Conservation (phyloP, 2,329 filamentous ascomycete species). For the Fusarium veterinarium region DNA sequence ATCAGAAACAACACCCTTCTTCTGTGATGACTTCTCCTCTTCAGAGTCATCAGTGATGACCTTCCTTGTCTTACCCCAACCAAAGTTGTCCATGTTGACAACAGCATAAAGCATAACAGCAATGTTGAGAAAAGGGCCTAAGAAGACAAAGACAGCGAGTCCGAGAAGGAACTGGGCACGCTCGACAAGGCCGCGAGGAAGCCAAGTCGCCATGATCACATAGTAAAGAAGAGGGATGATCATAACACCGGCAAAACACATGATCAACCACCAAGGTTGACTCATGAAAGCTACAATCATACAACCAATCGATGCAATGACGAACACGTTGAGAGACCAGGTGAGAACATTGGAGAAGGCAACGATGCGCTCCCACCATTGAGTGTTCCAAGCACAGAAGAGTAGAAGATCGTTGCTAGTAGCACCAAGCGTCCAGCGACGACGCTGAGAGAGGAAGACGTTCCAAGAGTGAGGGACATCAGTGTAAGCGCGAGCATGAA, state of each 20-base stretch:
- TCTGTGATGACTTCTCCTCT: background rate
- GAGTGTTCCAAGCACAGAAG: background rate
- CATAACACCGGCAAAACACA: conserved; percentile 1
- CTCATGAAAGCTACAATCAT: conserved; percentile 3
- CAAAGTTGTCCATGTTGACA: background rate
- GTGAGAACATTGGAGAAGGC: background rate
- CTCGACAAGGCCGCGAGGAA: background rate
- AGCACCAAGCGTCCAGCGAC: background rate
- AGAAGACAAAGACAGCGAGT: background rate
- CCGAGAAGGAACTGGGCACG: background rate
- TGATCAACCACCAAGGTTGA: background rate
- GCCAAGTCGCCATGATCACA: background rate
- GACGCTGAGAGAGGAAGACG: background rate
- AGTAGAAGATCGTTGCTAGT: background rate
- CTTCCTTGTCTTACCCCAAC: background rate
- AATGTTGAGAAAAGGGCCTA: background rate
- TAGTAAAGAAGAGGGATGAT: background rate
- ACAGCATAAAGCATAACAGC: background rate
- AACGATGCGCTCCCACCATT: background rate
- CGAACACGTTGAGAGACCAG: background rate
- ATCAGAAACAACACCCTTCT: background rate
- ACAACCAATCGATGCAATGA: background rate
- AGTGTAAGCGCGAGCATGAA: background rate
- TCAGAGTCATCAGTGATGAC: background rate
- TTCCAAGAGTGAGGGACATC: conserved; percentile 1